phyloP scores from a whole-genome alignment of 495 filamentous ascomycete species.

The Friedmanniomyces simplex region DNA sequence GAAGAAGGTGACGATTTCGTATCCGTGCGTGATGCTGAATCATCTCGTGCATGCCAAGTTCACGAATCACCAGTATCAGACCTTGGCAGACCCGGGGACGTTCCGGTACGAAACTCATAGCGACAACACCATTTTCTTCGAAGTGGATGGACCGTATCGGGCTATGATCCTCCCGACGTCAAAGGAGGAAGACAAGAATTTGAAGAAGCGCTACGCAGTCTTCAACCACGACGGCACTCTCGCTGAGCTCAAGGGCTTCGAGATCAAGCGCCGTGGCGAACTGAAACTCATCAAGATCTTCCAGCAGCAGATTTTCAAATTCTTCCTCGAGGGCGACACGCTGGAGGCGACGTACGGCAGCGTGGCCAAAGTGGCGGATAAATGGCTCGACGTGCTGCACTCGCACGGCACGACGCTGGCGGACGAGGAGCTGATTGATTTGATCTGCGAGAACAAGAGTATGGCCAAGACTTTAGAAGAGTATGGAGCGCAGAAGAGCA shows the following conservation, averaged over 20 bases:
- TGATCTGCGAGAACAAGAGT: conserved; percentile 96
- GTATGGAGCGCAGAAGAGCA: conserved; percentile 91
- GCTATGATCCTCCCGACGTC: conserved; percentile 97
- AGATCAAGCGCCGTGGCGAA: conserved; percentile 95
- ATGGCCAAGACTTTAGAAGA: conserved; percentile 96
- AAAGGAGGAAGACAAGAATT: conserved; percentile 97
- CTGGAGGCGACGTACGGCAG: conserved; percentile 80
- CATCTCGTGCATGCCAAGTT: conserved; percentile 91
- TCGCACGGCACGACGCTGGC: conserved; percentile 76
- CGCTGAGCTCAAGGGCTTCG: conserved; percentile 97
- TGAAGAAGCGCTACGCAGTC: conserved; percentile 98
- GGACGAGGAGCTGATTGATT: conserved; percentile 93
- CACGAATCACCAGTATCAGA: conserved; percentile 96
- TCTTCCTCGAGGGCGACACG: conserved; percentile 86
- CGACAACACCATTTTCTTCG: conserved; percentile 99
- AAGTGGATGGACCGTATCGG: conserved; percentile 93
- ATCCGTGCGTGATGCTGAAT: conserved; percentile 98
- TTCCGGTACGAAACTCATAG: conserved; percentile 91
- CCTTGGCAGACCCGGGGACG: conserved; percentile 62
- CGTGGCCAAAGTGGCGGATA: conserved; percentile 90
- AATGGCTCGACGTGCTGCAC: conserved; percentile 90
- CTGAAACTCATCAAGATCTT: conserved; percentile 99
- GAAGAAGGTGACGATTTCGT: conserved; percentile 90
- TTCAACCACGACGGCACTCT: conserved; percentile 97
- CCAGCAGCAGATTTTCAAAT: conserved; percentile 97